Percentiles rank a stretch among this genome's conserved stretches.
Conservation (phyloP, 495 filamentous ascomycete species). For the Rhypophila decipiens region DNA sequence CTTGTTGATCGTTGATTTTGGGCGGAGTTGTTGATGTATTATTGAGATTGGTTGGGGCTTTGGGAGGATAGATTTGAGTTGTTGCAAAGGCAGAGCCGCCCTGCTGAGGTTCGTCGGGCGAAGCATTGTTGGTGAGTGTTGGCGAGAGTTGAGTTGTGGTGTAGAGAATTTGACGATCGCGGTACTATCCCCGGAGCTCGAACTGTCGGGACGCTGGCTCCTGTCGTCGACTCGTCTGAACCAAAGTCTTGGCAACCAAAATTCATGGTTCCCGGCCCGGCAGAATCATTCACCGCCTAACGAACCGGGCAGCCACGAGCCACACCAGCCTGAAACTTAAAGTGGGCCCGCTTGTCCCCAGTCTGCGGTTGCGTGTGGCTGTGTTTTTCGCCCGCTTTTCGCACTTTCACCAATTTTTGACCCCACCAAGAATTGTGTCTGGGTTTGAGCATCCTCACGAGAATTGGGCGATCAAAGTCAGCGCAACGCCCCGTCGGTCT, state of each 20-base stretch:
- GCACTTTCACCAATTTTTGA: constrained; percentile 31
- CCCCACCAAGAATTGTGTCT: constrained; percentile 32
- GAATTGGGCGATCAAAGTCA: constrained; percentile 19
- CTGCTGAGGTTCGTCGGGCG: constrained; percentile 8
- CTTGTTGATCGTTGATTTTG: constrained; percentile 1
- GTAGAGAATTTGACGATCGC: neutral
- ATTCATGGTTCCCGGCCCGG: constrained; percentile 10
- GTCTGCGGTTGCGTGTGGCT: constrained; percentile 8
- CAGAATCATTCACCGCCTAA: constrained; percentile 17
- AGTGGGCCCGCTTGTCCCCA: constrained; percentile 8
- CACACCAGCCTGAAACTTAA: too few relatives aligned
- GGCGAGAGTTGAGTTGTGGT: neutral
- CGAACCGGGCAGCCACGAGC: too few relatives aligned
- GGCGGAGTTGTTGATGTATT: too few relatives aligned
- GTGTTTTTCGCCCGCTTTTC: too few relatives aligned
- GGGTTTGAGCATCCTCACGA: constrained; percentile 17
- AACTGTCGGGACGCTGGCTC: neutral
- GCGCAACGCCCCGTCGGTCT: constrained; percentile 2
- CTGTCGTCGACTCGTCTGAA: neutral
- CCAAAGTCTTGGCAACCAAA: constrained; percentile 3
- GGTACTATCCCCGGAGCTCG: neutral
- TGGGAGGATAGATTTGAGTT: neutral
- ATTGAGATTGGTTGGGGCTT: too few relatives aligned
- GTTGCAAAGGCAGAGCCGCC: neutral
- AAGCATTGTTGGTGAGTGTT: constrained; percentile 9